These are phyloP conservation scores for Debaryomyces sp. DNA, from an alignment of 1,139 yeast species.

Conservation along the genomic window DNA sequence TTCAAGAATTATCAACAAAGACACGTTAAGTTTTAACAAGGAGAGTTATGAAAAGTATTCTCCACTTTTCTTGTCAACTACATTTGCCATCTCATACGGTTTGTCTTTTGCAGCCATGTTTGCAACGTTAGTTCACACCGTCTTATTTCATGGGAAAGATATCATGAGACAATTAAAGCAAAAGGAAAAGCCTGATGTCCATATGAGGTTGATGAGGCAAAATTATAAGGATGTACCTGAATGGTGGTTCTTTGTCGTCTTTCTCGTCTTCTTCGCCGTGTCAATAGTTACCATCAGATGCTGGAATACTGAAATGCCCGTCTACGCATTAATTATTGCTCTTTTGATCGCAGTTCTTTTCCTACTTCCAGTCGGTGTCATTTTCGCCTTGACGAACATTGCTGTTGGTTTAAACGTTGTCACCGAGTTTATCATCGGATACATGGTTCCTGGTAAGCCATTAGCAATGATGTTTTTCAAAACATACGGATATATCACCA, in stretches of 20 bases:
- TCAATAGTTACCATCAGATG: slow-evolving; percentile 49
- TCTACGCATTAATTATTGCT: slow-evolving; percentile 59
- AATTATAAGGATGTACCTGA: slow-evolving; percentile 64
- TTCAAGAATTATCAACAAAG: slow-evolving; percentile 37
- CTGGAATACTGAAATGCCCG: slow-evolving; percentile 50
- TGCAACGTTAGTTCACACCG: slow-evolving; percentile 39
- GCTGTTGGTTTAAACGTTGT: slow-evolving; percentile 58
- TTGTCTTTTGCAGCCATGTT: slow-evolving; percentile 63
- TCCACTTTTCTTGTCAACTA: slow-evolving; percentile 47
- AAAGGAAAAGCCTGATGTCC: slow-evolving; percentile 33
- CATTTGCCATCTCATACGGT: slow-evolving; percentile 40
- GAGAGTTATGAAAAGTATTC: slow-evolving; percentile 48
- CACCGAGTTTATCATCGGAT: slow-evolving; percentile 63
- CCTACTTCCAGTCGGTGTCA: slow-evolving; percentile 51
- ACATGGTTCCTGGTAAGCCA: slow-evolving; percentile 65
- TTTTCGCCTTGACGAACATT: slow-evolving; percentile 57
- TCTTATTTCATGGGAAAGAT: slow-evolving; percentile 55
- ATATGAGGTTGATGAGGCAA: slow-evolving; percentile 43
- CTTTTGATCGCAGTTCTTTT: slow-evolving; percentile 55
- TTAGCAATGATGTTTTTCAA: slow-evolving; percentile 60
- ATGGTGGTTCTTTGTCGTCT: slow-evolving; percentile 53
- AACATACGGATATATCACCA: slow-evolving; percentile 65
- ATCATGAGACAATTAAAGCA: slow-evolving; percentile 42
- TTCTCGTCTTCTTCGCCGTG: slow-evolving; percentile 46
- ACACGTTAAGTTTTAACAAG: slow-evolving; percentile 41